These are phyloP conservation scores for Monosporozyma solicola DNA, from an alignment of 805 yeast genomes.

Conservation along the genomic window DNA sequence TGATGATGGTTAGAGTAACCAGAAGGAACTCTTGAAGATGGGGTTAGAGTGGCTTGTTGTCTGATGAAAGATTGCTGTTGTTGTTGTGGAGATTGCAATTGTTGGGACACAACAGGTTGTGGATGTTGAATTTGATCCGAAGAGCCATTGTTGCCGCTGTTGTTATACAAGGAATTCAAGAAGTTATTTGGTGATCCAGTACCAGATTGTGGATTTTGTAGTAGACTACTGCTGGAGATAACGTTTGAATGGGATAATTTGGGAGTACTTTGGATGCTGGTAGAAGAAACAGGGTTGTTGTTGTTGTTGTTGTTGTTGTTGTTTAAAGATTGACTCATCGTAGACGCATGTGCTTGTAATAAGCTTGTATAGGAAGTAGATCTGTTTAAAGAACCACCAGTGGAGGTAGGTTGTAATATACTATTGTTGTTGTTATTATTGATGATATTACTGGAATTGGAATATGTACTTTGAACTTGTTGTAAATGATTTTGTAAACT, in stretches of 20 bases:
- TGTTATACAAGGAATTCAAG: background rate
- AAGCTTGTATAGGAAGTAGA: conserved; percentile 30
- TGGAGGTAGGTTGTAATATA: conserved; percentile 27
- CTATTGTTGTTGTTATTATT: background rate
- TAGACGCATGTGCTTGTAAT: conserved; percentile 30
- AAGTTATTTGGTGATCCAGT: background rate
- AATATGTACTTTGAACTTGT: conserved; percentile 18
- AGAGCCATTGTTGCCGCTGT: background rate
- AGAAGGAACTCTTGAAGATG: conserved; percentile 30
- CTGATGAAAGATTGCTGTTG: conserved; percentile 26
- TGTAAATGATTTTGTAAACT: conserved; percentile 27
- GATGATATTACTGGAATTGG: background rate
- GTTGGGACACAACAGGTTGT: conserved; percentile 4
- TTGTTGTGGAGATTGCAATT: conserved; percentile 13
- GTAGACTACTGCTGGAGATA: background rate
- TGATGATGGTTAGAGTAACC: conserved; percentile 23
- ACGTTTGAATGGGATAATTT: background rate
- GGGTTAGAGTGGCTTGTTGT: conserved; percentile 23
- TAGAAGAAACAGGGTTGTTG: conserved; percentile 1
- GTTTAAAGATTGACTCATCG: conserved; percentile 8
- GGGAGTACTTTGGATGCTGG: background rate
- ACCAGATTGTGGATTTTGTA: background rate
- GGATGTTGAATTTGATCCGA: conserved; percentile 1
- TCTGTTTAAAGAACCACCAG: conserved; percentile 30
- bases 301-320: conserved; percentile 7